These are phyloP conservation scores for Begonia masoniana DNA, from an alignment of 306 rosid species.

Conservation along the genomic window DNA sequence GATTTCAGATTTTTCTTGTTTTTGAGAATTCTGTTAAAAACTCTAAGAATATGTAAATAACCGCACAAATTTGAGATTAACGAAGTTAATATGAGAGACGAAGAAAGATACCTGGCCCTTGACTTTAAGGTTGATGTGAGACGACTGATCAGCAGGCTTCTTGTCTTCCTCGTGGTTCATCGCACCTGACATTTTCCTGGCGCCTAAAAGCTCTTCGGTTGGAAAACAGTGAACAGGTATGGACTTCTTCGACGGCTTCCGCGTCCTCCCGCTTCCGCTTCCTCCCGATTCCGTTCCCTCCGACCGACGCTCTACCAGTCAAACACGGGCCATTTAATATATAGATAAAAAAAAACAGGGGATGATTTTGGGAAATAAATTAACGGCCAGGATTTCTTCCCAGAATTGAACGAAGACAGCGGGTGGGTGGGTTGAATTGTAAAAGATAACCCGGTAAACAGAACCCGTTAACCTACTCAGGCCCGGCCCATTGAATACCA, in stretches of 20 bases:
- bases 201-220: background rate
- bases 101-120: slow-evolving; percentile 28
- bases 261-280: too few species aligned
- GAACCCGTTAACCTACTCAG: too few species aligned
- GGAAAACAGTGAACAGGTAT: background rate
- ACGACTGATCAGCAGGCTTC: slow-evolving; percentile 26
- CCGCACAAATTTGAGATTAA: background rate
- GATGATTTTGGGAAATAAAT: background rate
- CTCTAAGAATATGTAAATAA: background rate
- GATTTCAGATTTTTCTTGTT: too few species aligned
- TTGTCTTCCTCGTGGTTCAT: slow-evolving; percentile 33
- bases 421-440: too few species aligned
- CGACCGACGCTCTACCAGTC: background rate
- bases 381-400: background rate
- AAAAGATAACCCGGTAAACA: too few species aligned
- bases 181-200: slow-evolving; percentile 22
- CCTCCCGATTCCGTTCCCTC: background rate
- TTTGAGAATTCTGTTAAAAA: background rate
- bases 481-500: too few species aligned
- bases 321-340: too few species aligned
- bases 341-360: too few species aligned
- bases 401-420: too few species aligned
- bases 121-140: slow-evolving; percentile 40
- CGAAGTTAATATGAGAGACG: background rate
- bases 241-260: background rate